Percentiles rank a stretch among this genome's conserved stretches.
These are phyloP conservation scores for Talaromyces sp. DNA, from an alignment of 2,329 filamentous ascomycete genomes.

Conservation along the genomic window DNA sequence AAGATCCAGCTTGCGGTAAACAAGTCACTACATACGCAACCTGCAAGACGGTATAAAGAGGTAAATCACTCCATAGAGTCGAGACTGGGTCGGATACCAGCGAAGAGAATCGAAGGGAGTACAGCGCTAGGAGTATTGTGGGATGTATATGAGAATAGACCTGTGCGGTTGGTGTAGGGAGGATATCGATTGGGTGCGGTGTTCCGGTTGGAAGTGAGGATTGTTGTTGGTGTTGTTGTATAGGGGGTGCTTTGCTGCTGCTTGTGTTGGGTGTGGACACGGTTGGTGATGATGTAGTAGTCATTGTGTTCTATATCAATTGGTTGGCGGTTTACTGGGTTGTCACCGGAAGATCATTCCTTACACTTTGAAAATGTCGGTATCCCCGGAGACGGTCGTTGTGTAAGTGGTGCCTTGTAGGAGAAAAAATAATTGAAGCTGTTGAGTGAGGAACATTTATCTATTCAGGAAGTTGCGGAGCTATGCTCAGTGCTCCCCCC, in stretches of 20 bases:
- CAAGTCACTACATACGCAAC: constrained; percentile 54
- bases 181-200: constrained; percentile 42
- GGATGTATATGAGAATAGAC: constrained; percentile 64
- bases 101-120: constrained; percentile 58
- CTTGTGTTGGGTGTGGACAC: constrained; percentile 6
- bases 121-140: constrained; percentile 59
- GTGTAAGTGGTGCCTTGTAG: not conserved
- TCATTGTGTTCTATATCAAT: not conserved
- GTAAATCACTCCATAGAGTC: constrained; percentile 57
- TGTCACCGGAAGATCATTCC: not conserved
- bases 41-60: constrained; percentile 62
- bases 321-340: not conserved
- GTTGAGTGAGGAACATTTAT: not conserved
- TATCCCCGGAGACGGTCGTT: not conserved
- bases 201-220: constrained; percentile 14
- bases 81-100: constrained; percentile 66
- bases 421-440: not conserved
- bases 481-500: not conserved
- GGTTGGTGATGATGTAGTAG: constrained; percentile 6
- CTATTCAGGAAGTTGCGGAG: not conserved
- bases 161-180: constrained; percentile 45
- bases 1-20: constrained; percentile 49
- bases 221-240: not conserved
- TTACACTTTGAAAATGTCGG: not conserved
- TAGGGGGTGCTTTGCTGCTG: constrained; percentile 6